These are phyloP conservation scores for Filobasidium wieringae DNA, from an alignment of 768 basidiomycete species.

Conservation along the genomic window DNA sequence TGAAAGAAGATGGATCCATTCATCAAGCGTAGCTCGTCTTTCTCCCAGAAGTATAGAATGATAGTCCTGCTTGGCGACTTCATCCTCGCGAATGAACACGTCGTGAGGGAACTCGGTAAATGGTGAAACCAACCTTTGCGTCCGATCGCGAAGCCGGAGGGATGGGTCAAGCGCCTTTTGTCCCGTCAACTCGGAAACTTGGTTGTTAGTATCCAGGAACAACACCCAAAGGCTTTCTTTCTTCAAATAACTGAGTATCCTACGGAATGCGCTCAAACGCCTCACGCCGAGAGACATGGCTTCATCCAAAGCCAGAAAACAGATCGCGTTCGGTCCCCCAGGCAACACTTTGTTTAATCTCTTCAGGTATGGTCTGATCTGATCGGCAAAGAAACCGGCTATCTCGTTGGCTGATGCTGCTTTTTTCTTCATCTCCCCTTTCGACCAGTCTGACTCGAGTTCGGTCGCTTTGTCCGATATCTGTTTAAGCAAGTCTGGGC, in stretches of 20 bases:
- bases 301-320: background rate
- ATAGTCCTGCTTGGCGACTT: background rate
- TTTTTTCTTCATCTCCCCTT: too few relatives aligned
- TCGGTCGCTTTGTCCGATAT: too few relatives aligned
- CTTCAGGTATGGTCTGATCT: too few relatives aligned
- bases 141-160: background rate
- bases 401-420: too few relatives aligned
- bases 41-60: background rate
- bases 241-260: background rate
- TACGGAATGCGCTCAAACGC: background rate
- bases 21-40: background rate
- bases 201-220: background rate
- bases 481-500: too few relatives aligned
- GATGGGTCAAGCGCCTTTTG: background rate
- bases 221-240: background rate
- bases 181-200: background rate
- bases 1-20: background rate
- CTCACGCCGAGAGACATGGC: background rate
- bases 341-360: too few relatives aligned
- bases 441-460: too few relatives aligned
- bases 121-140: too few relatives aligned
- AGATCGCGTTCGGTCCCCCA: too few relatives aligned
- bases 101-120: too few relatives aligned
- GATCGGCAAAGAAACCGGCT: too few relatives aligned
- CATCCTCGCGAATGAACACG: too few relatives aligned